Conservation (phyloP, 2,329 filamentous ascomycete genomes). For the Parafenestella ontariensis region DNA sequence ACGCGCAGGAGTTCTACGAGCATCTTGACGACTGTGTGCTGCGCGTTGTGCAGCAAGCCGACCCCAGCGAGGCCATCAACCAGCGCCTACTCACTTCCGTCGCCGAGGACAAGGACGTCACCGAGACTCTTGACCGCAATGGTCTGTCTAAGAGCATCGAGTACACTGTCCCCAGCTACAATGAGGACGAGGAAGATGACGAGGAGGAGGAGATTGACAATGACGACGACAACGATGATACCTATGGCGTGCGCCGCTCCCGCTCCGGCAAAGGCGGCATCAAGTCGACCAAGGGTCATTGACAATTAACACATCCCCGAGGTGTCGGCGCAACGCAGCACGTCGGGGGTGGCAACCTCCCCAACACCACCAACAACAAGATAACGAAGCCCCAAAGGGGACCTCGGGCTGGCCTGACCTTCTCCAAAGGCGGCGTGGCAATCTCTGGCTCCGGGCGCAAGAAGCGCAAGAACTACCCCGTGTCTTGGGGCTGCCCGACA, state of each 20-base stretch:
- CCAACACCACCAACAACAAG: constrained; percentile 31
- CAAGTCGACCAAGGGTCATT: constrained; percentile 61
- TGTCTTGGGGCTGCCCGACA: constrained; percentile 89
- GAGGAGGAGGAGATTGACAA: constrained; percentile 64
- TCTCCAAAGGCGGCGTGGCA: constrained; percentile 75
- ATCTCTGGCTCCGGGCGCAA: constrained; percentile 72
- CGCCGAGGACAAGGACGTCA: constrained; percentile 49
- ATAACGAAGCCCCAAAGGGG: constrained; percentile 50
- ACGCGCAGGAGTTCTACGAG: constrained; percentile 96
- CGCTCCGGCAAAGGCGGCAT: constrained; percentile 58
- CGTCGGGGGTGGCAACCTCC: constrained; percentile 43
- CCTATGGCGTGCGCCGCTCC: constrained; percentile 58
- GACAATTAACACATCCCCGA: constrained; percentile 59
- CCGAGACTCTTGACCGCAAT: constrained; percentile 50
- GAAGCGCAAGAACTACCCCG: constrained; percentile 91
- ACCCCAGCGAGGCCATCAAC: constrained; percentile 53
- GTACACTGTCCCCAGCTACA: constrained; percentile 53
- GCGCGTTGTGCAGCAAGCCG: constrained; percentile 62
- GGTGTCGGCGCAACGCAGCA: constrained; percentile 51
- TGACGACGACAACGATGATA: constrained; percentile 60
- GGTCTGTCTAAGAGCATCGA: constrained; percentile 54
- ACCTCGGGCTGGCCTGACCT: constrained; percentile 69
- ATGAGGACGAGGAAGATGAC: constrained; percentile 66
- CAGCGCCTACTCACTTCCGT: constrained; percentile 51
- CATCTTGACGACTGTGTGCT: constrained; percentile 79